These are phyloP conservation scores for Bjerkandera adusta DNA, from an alignment of 1,284 basidiomycete species.

Conservation along the genomic window DNA sequence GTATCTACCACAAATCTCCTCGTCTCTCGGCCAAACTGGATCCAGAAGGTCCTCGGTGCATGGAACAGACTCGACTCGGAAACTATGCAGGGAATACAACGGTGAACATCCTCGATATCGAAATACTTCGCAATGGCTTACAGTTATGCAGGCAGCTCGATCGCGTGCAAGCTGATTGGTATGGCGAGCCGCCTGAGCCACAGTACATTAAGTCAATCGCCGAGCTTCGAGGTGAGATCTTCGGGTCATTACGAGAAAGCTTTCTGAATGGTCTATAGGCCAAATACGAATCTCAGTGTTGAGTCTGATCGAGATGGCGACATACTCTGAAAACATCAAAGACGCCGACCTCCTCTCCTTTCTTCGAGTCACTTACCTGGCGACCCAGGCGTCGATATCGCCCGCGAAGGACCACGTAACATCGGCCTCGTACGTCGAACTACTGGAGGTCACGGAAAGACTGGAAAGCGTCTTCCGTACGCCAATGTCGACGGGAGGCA, in stretches of 20 bases:
- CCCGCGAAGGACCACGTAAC: too few relatives aligned
- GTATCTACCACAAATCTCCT: conserved; percentile 6
- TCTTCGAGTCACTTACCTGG: conserved; percentile 11
- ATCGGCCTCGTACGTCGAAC: too few relatives aligned
- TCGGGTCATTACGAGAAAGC: not conserved
- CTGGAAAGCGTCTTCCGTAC: not conserved
- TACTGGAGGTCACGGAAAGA: too few relatives aligned
- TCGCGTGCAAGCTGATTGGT: conserved; percentile 5
- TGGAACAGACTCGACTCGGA: conserved; percentile 9
- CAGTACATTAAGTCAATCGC: not conserved
- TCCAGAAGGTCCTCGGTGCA: not conserved
- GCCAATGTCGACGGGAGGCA: too few relatives aligned
- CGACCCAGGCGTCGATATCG: not conserved
- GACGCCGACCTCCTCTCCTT: conserved; percentile 13
- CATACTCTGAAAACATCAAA: conserved; percentile 1
- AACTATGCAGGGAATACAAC: not conserved
- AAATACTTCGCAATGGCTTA: too few relatives aligned
- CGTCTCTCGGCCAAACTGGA: conserved; percentile 2
- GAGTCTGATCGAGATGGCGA: conserved; percentile 1
- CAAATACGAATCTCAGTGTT: conserved; percentile 3
- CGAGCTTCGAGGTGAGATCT: conserved; percentile 6
- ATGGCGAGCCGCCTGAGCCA: not conserved
- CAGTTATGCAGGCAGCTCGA: not conserved
- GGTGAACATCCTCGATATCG: too few relatives aligned
- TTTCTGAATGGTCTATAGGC: conserved; percentile 5